Conservation (phyloP, 768 basidiomycete species). For the Hydnomerulius pinastri region DNA sequence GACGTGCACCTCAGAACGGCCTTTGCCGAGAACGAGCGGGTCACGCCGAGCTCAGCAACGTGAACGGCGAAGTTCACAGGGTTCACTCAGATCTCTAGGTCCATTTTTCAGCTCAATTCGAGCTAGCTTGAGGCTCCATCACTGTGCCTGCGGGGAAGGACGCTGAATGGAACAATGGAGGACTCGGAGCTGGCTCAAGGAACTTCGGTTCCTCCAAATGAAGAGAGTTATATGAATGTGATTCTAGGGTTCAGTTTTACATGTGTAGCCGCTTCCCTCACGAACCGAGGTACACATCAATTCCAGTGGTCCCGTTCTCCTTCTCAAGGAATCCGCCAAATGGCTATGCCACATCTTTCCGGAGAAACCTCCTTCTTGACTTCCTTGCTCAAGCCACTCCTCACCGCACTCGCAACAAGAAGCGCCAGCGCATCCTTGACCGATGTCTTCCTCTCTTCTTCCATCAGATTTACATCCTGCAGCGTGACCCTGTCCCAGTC, state of each 20-base stretch:
- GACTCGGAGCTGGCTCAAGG: too few relatives aligned
- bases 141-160: too few relatives aligned
- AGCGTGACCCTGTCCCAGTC: constrained; percentile 56
- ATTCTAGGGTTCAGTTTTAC: too few relatives aligned
- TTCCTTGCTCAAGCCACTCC: constrained; percentile 52
- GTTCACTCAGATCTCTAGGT: too few relatives aligned
- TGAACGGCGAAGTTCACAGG: too few relatives aligned
- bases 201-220: too few relatives aligned
- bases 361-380: constrained; percentile 58
- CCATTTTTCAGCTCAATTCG: too few relatives aligned
- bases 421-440: constrained; percentile 50
- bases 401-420: constrained; percentile 55
- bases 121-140: too few relatives aligned
- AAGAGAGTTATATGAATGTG: too few relatives aligned
- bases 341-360: constrained; percentile 61
- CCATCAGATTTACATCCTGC: constrained; percentile 18
- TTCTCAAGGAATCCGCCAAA: constrained; percentile 61
- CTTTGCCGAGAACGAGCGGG: not conserved
- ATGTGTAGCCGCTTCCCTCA: too few relatives aligned
- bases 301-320: not conserved
- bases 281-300: too few relatives aligned
- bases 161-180: too few relatives aligned
- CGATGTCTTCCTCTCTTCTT: constrained; percentile 37
- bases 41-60: not conserved
- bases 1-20: not conserved